phyloP scores from a whole-genome alignment of 345 rosid genomes.

The Populus pruinosa region DNA sequence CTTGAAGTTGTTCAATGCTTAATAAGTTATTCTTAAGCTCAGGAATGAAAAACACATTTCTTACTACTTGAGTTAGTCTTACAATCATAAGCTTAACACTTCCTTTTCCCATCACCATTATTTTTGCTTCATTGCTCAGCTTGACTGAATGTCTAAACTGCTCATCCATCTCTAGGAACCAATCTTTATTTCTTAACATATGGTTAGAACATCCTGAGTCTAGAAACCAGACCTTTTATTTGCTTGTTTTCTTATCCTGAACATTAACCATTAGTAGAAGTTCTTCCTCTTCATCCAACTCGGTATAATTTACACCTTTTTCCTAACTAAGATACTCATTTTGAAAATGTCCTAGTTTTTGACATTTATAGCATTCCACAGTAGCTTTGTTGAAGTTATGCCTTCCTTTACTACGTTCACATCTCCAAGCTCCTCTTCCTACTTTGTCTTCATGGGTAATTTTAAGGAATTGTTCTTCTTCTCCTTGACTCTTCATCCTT shows the following conservation, averaged over 20 bases:
- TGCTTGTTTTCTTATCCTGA: too few relatives aligned
- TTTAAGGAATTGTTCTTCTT: neutral
- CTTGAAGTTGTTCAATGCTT: neutral
- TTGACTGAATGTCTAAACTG: neutral
- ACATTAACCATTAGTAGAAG: neutral
- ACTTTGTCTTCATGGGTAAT: neutral
- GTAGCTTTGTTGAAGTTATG: neutral
- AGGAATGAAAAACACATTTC: neutral
- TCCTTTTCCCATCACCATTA: neutral
- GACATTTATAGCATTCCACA: neutral
- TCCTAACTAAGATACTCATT: neutral
- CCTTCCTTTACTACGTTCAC: neutral
- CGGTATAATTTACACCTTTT: neutral
- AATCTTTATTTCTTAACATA: neutral
- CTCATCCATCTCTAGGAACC: neutral
- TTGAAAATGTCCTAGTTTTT: neutral
- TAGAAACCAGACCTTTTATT: neutral
- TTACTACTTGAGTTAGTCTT: neutral
- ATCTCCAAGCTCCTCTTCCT: neutral
- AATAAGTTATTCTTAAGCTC: neutral
- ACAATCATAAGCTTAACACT: neutral
- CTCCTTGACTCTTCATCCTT: neutral
- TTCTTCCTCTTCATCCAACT: neutral
- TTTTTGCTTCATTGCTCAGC: neutral
- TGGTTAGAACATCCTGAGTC: slow-evolving; percentile 6